Evolutionary conservation across 225 moss, liverwort and hornwort species (phyloP).

Genomic region (Pseudoscleropodium purum): DNA sequence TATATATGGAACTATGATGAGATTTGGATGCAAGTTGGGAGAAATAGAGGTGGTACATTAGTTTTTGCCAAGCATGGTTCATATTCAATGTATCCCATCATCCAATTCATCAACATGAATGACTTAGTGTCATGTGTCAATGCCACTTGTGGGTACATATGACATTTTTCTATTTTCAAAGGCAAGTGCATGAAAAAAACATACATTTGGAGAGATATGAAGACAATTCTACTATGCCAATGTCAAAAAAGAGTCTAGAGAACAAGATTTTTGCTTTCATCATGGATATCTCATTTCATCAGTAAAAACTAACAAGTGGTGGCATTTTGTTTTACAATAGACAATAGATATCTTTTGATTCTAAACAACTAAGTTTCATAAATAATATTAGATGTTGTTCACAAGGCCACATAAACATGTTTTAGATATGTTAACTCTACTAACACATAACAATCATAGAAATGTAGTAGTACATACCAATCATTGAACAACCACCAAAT

Average conservation of each 20-base stretch:
- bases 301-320: background rate
- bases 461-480: no score
- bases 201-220: background rate
- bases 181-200: background rate
- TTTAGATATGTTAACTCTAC: no score
- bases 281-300: background rate
- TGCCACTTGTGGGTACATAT: accelerated
- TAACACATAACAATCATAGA: accelerated
- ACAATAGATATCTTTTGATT: no score
- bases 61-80: background rate
- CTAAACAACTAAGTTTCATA: background rate
- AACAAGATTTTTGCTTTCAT: no score
- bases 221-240: background rate
- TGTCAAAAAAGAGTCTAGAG: background rate
- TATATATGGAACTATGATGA: background rate
- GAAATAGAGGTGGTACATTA: background rate
- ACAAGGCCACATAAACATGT: background rate
- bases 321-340: background rate
- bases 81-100: accelerated
- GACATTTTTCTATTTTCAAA: background rate
- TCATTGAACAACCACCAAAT: background rate
- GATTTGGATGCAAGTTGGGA: accelerated
- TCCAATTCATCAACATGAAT: accelerated
- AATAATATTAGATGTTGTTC: background rate
- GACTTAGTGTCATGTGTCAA: no score